Evolutionary conservation across 2,329 filamentous ascomycete species (phyloP), one percentile per base, ranked within the genome.

Genomic region (Penicillium sp.): DNA sequence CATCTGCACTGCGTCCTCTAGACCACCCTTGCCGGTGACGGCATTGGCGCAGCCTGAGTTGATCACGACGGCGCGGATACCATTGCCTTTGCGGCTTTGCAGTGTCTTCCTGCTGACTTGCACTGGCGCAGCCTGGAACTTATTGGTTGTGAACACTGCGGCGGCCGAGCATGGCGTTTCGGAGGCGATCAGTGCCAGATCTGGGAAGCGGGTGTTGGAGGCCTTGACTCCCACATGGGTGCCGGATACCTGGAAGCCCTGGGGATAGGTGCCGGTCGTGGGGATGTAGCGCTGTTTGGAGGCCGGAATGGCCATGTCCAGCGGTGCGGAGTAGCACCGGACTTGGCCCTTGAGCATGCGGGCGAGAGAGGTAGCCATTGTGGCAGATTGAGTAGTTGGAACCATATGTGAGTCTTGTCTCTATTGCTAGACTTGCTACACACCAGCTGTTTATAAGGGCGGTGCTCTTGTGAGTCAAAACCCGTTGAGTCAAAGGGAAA

Each of bases 31-130:
- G 50, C 94, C 94, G 5, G 94, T 99, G 37, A 99, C 94, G 12
- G 94, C 94, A 78, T 99, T 99, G 59, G 94, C 94, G 70, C 93
- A 97, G 57, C 94, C 94, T 13, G 93, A 95, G 77, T 99, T 99
- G 76, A 97, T 87, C 54, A 99, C 84, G 27, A 99, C 87, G 53
- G 89, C 89, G 60, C 88, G 84, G 56, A 97, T 83, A 1, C 89
- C 90, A 13, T 83, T 75, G 58, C 91, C 89, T 48, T 82, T 79
- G 65, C 86, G 85, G 63, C 81, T 81, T 72, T 86, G 81, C 37
- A 96, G 78, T 59, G 93, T 85, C 57, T 88, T 82, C 62, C 87
- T 83, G 75, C 89, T 93, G 60, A 96, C 89, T 31, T 90, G 91
- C 45, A 99, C 93, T 6, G 94, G 94, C 12, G 94, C 94, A 19